Evolutionary conservation across 78 protist species (phyloP).

Genomic region (Thecamonas trahens): DNA sequence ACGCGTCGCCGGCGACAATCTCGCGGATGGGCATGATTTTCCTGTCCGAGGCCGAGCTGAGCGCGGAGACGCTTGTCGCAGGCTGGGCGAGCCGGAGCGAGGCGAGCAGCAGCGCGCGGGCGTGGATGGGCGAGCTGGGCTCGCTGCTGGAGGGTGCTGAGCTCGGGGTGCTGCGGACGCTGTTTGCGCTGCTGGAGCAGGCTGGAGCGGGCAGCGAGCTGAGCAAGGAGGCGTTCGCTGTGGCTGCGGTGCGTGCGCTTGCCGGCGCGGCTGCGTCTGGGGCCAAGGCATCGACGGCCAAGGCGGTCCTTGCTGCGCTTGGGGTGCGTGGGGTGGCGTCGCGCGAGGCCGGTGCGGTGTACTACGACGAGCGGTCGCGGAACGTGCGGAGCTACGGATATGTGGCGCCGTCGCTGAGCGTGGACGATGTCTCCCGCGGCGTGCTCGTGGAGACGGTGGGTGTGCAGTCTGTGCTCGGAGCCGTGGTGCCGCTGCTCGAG

Average conservation of each 20-base stretch:
- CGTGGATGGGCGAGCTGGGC: conserved; percentile 5
- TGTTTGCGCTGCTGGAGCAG: too few species aligned
- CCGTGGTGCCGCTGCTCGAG: conserved; percentile 39
- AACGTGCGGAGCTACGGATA: too few species aligned
- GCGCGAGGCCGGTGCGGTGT: too few species aligned
- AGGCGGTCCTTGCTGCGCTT: too few species aligned
- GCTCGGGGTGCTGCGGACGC: neutral
- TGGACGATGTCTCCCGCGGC: neutral
- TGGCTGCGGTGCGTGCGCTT: neutral
- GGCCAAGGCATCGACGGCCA: conserved; percentile 24
- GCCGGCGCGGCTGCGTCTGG: neutral
- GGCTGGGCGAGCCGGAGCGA: conserved; percentile 23
- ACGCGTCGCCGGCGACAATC: conserved; percentile 89
- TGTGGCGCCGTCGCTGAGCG: neutral
- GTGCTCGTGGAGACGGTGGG: conserved; percentile 49
- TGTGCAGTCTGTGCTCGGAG: conserved; percentile 18
- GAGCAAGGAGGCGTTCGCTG: neutral
- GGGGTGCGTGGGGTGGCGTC: too few species aligned
- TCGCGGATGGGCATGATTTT: conserved; percentile 71
- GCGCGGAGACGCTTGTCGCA: conserved; percentile 1
- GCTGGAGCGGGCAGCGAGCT: neutral
- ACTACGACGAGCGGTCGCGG: too few species aligned
- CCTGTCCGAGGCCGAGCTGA: conserved; percentile 61
- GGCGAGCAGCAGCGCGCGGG: neutral
- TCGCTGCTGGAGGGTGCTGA: neutral